A percentile compares a stretch with the other conserved stretches of the same genome.
Conservation (phyloP, 768 basidiomycete species). For the Ramaria sp. region DNA sequence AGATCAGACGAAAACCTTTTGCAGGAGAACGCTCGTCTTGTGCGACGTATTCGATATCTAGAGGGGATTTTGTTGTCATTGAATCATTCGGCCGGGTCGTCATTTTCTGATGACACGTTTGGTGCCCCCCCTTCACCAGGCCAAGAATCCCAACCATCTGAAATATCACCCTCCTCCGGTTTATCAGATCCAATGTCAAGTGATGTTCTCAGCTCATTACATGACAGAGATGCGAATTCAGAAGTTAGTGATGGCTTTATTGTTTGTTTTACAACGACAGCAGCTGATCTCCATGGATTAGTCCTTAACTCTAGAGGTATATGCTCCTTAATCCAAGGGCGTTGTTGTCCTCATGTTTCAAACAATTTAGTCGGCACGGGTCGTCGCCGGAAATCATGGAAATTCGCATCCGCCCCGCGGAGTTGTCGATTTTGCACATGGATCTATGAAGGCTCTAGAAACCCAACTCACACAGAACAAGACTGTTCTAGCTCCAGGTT, state of each 20-base stretch:
- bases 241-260: not conserved
- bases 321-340: too few relatives aligned
- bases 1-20: not conserved
- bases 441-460: not conserved
- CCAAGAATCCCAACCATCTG: not conserved
- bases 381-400: too few relatives aligned
- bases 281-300: too few relatives aligned
- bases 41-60: not conserved
- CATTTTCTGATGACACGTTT: not conserved
- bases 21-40: slow-evolving; percentile 6
- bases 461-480: not conserved
- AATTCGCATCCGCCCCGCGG: not conserved
- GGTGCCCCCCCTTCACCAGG: not conserved
- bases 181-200: not conserved
- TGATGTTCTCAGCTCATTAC: not conserved
- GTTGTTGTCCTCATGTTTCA: too few relatives aligned
- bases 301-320: too few relatives aligned
- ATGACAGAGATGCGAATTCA: not conserved
- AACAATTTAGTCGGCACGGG: too few relatives aligned
- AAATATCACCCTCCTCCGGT: not conserved
- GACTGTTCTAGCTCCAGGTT: not conserved
- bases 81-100: not conserved
- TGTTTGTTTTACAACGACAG: too few relatives aligned
- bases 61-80: not conserved
- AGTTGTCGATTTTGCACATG: not conserved